Evolutionary conservation across 2,329 filamentous ascomycete genomes (phyloP).

Genomic region (Colletotrichum truncatum): DNA sequence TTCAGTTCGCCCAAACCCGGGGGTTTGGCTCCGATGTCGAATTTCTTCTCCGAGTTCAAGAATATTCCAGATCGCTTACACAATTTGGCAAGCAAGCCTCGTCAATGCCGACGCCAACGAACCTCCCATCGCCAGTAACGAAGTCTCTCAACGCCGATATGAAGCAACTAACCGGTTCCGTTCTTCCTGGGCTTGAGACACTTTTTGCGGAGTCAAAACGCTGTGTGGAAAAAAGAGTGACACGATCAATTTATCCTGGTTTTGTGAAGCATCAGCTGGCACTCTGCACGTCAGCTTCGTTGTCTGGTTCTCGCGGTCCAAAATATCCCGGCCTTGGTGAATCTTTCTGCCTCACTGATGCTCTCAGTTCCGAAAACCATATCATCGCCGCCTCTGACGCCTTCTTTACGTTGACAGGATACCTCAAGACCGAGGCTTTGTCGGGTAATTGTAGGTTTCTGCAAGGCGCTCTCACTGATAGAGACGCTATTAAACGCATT

Average conservation of each 20-base stretch:
- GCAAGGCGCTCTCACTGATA: conserved; percentile 57
- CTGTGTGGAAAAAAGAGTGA: conserved; percentile 54
- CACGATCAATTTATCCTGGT: conserved; percentile 57
- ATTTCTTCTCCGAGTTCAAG: conserved; percentile 59
- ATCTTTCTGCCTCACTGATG: conserved; percentile 67
- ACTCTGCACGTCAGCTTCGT: conserved; percentile 52
- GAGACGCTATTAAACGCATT: conserved; percentile 49
- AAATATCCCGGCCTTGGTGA: conserved; percentile 64
- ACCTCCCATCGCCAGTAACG: conserved; percentile 50
- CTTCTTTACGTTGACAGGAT: conserved; percentile 61
- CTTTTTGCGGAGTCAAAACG: conserved; percentile 53
- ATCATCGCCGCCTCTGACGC: conserved; percentile 59
- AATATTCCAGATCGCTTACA: conserved; percentile 54
- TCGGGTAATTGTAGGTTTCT: conserved; percentile 60
- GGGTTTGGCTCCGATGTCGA: conserved; percentile 60
- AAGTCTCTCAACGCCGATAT: conserved; percentile 55
- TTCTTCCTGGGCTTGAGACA: conserved; percentile 55
- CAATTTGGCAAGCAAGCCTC: conserved; percentile 50
- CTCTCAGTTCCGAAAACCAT: conserved; percentile 57
- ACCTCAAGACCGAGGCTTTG: conserved; percentile 55
- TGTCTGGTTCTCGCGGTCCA: conserved; percentile 47
- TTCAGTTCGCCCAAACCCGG: conserved; percentile 57
- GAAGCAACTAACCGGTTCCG: conserved; percentile 52
- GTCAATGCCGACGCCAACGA: conserved; percentile 52
- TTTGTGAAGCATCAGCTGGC: conserved; percentile 63